Conservation (phyloP, 2,329 filamentous ascomycete species). For the Dothideomycetes sp. region DNA sequence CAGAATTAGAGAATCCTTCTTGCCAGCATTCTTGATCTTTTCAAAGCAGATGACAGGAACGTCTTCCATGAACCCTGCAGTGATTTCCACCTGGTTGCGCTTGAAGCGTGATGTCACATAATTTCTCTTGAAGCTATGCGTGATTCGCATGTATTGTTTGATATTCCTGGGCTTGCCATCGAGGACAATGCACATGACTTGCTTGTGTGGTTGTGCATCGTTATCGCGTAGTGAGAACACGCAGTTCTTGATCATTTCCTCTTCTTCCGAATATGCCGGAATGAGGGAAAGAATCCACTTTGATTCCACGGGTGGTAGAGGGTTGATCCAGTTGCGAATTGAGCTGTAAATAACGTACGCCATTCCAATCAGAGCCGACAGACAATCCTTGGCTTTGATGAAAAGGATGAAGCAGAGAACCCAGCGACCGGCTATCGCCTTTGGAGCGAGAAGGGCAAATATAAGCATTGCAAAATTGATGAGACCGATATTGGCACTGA, state of each 20-base stretch:
- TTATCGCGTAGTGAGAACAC: conserved; percentile 20
- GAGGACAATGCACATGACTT: conserved; percentile 20
- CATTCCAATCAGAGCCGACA: conserved; percentile 16
- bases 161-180: conserved; percentile 19
- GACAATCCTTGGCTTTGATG: conserved; percentile 20
- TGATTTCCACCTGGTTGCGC: conserved; percentile 17
- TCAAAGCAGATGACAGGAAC: conserved; percentile 20
- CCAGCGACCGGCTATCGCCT: conserved; percentile 12
- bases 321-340: conserved; percentile 13
- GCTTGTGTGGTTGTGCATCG: conserved; percentile 18
- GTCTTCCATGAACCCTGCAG: conserved; percentile 20
- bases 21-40: conserved; percentile 19
- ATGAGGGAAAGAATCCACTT: conserved; percentile 21
- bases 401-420: conserved; percentile 19
- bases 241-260: conserved; percentile 21
- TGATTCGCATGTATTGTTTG: conserved; percentile 18
- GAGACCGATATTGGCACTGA: conserved; percentile 4
- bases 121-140: conserved; percentile 16
- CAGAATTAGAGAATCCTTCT: conserved; percentile 21
- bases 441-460: conserved; percentile 1
- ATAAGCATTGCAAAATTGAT: conserved; percentile 10
- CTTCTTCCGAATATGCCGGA: conserved; percentile 19
- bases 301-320: conserved; percentile 13
- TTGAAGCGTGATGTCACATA: conserved; percentile 20
- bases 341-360: conserved; percentile 11